phyloP scores from a whole-genome alignment of 257 asterid species.

The Ilex asprella region DNA sequence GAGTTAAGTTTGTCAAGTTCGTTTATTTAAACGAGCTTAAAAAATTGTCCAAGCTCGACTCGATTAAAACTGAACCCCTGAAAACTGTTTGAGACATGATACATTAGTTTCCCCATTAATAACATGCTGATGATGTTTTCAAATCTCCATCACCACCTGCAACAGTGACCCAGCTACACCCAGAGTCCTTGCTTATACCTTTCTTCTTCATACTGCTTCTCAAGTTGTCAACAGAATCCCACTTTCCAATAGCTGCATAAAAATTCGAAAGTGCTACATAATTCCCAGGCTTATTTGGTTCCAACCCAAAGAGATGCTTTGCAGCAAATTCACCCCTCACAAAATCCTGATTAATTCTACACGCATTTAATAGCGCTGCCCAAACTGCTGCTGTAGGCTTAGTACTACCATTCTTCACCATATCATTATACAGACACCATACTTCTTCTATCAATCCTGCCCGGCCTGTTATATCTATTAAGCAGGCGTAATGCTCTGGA shows the following conservation, averaged over 20 bases:
- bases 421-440: slow-evolving; percentile 14
- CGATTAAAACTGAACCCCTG: too few relatives aligned
- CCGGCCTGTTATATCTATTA: slow-evolving; percentile 25
- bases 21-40: too few relatives aligned
- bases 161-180: slow-evolving; percentile 18
- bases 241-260: slow-evolving; percentile 19
- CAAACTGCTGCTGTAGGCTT: slow-evolving; percentile 19
- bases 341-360: slow-evolving; percentile 24
- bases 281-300: slow-evolving; percentile 24
- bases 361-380: slow-evolving; percentile 23
- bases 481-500: slow-evolving; percentile 28
- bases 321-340: slow-evolving; percentile 21
- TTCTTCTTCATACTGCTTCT: slow-evolving; percentile 17
- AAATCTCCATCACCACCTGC: neutral
- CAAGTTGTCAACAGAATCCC: slow-evolving; percentile 27
- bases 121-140: neutral
- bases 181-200: slow-evolving; percentile 16
- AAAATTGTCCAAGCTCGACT: too few relatives aligned
- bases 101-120: neutral
- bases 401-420: slow-evolving; percentile 12
- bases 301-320: slow-evolving; percentile 14
- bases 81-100: neutral
- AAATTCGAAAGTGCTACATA: slow-evolving; percentile 24
- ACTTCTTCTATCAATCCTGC: slow-evolving; percentile 21
- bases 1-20: too few relatives aligned